These are phyloP conservation scores for Alternaria sp. DNA, from an alignment of 2,329 filamentous ascomycete species.

Conservation along the genomic window DNA sequence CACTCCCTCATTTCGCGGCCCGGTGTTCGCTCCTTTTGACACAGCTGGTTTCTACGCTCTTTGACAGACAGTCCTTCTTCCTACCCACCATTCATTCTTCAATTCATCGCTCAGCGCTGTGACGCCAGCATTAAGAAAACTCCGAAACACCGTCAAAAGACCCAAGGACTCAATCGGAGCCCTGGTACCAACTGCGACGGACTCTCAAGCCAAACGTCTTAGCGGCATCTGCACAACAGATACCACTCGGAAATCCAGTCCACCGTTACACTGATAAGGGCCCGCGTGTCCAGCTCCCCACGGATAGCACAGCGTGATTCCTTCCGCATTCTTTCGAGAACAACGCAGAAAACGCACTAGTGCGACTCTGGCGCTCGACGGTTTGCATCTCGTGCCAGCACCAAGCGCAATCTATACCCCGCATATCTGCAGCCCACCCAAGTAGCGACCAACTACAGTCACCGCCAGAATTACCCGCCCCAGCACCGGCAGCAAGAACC, in stretches of 20 bases:
- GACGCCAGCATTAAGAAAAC: slow-evolving; percentile 37
- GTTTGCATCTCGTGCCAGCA: slow-evolving; percentile 33
- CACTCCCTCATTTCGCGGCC: slow-evolving; percentile 43
- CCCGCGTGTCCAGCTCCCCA: slow-evolving; percentile 37
- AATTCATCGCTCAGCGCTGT: slow-evolving; percentile 38
- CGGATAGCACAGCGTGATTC: slow-evolving; percentile 35
- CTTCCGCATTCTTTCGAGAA: slow-evolving; percentile 36
- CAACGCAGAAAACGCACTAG: slow-evolving; percentile 27
- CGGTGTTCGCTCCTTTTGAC: slow-evolving; percentile 54
- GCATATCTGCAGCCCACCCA: slow-evolving; percentile 39
- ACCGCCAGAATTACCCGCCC: slow-evolving; percentile 43
- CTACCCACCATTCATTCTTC: slow-evolving; percentile 25
- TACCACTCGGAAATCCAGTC: slow-evolving; percentile 33
- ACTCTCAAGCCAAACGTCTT: slow-evolving; percentile 23
- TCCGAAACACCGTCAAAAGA: slow-evolving; percentile 23
- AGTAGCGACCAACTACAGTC: slow-evolving; percentile 40
- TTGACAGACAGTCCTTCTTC: slow-evolving; percentile 47
- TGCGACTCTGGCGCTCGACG: slow-evolving; percentile 28
- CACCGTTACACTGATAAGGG: slow-evolving; percentile 38
- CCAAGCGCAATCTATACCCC: slow-evolving; percentile 49
- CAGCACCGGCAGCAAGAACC: slow-evolving; percentile 35
- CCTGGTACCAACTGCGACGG: slow-evolving; percentile 19
- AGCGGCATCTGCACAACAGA: slow-evolving; percentile 42
- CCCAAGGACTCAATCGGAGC: slow-evolving; percentile 18
- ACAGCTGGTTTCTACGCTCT: slow-evolving; percentile 48